Evolutionary conservation across 345 rosid species (phyloP).

Genomic region (Citrus cavaleriei): DNA sequence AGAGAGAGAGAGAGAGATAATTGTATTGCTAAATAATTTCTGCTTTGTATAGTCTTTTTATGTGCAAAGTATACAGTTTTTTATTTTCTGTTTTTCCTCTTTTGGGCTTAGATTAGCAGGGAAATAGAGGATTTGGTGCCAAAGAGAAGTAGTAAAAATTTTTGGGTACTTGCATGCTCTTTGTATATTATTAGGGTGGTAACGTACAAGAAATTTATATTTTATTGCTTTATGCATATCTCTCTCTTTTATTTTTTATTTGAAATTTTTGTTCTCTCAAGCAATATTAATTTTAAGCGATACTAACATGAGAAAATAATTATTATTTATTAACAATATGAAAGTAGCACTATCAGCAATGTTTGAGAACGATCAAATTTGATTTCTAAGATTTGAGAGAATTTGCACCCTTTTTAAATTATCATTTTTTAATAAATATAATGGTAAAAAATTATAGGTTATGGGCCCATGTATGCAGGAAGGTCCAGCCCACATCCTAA

Average conservation of each 20-base stretch:
- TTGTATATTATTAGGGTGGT: conserved; percentile 6
- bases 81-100: not conserved
- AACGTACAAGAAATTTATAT: conserved; percentile 6
- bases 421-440: too few species aligned
- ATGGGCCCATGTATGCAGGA: too few species aligned
- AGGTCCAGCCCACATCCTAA: too few species aligned
- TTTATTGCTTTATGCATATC: not conserved
- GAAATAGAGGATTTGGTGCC: conserved; percentile 2
- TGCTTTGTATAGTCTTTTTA: conserved; percentile 11
- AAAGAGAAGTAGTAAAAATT: conserved; percentile 20
- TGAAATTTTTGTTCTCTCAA: not conserved
- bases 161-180: conserved; percentile 5
- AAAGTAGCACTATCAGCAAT: not conserved
- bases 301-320: too few species aligned
- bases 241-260: not conserved
- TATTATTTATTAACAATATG: too few species aligned
- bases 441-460: too few species aligned
- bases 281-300: too few species aligned
- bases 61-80: conserved; percentile 20
- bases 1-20: too few species aligned
- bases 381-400: not conserved
- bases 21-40: too few species aligned
- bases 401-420: too few species aligned
- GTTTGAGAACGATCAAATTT: not conserved
- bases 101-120: conserved; percentile 1